phyloP scores from a whole-genome alignment of 495 filamentous ascomycete genomes.

The Neurospora sp. region DNA sequence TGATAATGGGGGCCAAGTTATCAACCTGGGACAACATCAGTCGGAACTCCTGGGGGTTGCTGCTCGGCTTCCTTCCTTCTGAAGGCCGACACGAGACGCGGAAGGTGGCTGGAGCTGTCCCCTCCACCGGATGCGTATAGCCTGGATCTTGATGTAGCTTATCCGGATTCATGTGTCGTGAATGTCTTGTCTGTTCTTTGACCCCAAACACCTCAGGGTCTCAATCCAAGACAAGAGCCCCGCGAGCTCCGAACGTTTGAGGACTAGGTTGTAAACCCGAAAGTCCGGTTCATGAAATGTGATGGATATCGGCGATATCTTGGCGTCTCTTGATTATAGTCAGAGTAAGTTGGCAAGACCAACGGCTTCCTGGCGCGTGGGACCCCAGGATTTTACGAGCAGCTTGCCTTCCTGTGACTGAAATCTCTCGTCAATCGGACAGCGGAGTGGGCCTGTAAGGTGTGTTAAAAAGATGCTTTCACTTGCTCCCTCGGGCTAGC shows the following conservation, averaged over 20 bases:
- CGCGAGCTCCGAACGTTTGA: neutral
- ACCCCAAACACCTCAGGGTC: neutral
- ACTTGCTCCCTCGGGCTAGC: neutral
- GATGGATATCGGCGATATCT: neutral
- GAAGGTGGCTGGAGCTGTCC: neutral
- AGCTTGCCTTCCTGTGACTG: neutral
- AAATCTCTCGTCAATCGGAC: neutral
- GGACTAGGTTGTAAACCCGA: neutral
- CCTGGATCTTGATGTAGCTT: neutral
- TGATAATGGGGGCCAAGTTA: neutral
- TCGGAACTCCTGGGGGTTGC: neutral
- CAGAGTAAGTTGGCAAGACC: neutral
- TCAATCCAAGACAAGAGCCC: neutral
- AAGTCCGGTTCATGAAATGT: neutral
- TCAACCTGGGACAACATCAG: neutral
- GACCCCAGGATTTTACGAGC: neutral
- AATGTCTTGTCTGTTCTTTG: neutral
- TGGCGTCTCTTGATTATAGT: too few relatives aligned
- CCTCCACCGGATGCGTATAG: neutral
- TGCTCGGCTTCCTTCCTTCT: neutral
- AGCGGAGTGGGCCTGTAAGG: neutral
- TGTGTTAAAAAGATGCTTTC: neutral
- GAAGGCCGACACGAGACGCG: neutral
- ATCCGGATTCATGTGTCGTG: neutral
- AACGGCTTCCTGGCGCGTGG: neutral